These are phyloP conservation scores for Aspergillus proliferans DNA, from an alignment of 2,329 filamentous ascomycete genomes.

Conservation along the genomic window DNA sequence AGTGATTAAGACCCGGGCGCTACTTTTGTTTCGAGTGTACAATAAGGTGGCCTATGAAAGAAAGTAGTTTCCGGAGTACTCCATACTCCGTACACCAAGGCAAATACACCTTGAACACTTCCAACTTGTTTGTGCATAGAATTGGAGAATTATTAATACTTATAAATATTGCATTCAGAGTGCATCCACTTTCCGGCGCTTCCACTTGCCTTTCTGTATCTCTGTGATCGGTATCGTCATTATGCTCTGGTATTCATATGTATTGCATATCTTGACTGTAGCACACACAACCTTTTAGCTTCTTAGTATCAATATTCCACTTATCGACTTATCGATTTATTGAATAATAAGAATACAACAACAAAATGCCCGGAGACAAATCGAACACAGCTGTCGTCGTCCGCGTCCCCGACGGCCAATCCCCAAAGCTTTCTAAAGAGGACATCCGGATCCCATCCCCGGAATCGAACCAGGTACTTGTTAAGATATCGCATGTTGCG, in stretches of 20 bases:
- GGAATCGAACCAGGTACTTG: constrained; percentile 12
- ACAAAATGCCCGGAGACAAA: neutral
- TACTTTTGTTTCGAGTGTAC: too few species aligned
- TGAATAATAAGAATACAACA: neutral
- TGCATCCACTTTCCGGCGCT: neutral
- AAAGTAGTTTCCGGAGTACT: too few species aligned
- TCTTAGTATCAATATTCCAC: neutral
- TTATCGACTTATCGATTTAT: neutral
- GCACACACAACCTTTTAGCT: neutral
- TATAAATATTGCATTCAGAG: neutral
- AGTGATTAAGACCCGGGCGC: too few species aligned
- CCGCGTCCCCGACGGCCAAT: constrained; percentile 2
- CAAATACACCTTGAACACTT: too few species aligned
- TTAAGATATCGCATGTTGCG: constrained; percentile 19
- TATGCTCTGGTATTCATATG: neutral
- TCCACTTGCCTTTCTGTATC: neutral
- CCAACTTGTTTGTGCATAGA: too few species aligned
- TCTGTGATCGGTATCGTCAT: neutral
- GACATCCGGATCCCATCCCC: constrained; percentile 6
- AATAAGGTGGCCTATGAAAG: too few species aligned
- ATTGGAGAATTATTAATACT: too few species aligned
- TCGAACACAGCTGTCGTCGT: constrained; percentile 9
- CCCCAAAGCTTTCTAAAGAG: constrained; percentile 8
- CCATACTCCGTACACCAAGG: too few species aligned
- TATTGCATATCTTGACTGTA: neutral